These are phyloP conservation scores for Aspergillus diversus DNA, from an alignment of 495 filamentous ascomycete species.

Conservation along the genomic window DNA sequence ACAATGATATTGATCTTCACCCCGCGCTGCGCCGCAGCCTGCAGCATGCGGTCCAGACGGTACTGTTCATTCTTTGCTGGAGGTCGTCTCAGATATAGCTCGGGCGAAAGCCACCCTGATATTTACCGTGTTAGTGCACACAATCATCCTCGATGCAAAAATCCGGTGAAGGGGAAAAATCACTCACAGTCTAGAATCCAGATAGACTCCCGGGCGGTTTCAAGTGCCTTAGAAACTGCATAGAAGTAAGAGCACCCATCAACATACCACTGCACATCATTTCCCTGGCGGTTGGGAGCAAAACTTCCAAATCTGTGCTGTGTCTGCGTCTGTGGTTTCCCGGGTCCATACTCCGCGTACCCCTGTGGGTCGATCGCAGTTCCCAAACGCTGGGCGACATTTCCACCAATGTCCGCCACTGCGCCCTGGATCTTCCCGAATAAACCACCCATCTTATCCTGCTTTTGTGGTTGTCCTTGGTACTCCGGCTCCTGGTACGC, in stretches of 20 bases:
- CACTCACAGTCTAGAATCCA: slow-evolving; percentile 85
- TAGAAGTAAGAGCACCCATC: slow-evolving; percentile 92
- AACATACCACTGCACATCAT: slow-evolving; percentile 87
- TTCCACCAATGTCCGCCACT: slow-evolving; percentile 53
- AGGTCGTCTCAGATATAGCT: slow-evolving; percentile 87
- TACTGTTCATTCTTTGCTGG: slow-evolving; percentile 82
- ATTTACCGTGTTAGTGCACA: slow-evolving; percentile 14
- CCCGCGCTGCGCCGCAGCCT: slow-evolving; percentile 83
- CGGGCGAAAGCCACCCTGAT: slow-evolving; percentile 82
- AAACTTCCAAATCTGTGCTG: slow-evolving; percentile 82
- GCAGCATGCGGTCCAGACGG: slow-evolving; percentile 86
- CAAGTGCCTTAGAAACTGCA: slow-evolving; percentile 82
- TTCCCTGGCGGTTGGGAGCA: slow-evolving; percentile 65
- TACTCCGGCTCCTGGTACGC: slow-evolving; percentile 26
- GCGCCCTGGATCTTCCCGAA: slow-evolving; percentile 60
- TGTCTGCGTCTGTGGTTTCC: slow-evolving; percentile 25
- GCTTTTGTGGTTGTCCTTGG: slow-evolving; percentile 41
- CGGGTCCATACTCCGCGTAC: slow-evolving; percentile 50
- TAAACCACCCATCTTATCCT: slow-evolving; percentile 53
- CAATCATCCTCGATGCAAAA: not conserved
- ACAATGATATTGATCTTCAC: slow-evolving; percentile 90
- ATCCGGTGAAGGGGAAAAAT: not conserved
- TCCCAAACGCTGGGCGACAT: slow-evolving; percentile 53
- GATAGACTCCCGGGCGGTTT: slow-evolving; percentile 80
- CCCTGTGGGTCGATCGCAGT: slow-evolving; percentile 54